Evolutionary conservation across 2,329 filamentous ascomycete genomes (phyloP).

Genomic region (Penicillium sclerotiorum): DNA sequence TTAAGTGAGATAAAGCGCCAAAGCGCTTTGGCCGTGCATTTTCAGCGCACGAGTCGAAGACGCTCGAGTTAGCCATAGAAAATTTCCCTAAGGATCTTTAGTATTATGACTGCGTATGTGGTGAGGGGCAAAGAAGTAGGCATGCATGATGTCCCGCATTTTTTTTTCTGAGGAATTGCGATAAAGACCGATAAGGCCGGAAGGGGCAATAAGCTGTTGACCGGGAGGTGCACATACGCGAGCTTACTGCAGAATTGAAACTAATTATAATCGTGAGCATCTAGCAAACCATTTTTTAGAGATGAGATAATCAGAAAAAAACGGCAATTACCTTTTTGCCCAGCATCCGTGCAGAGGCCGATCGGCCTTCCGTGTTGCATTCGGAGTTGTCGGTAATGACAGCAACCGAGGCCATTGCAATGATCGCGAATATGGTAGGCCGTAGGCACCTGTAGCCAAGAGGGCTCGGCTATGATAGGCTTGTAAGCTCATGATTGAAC

Average conservation of each 20-base stretch:
- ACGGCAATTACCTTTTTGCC: constrained; percentile 12
- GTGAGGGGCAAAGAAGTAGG: constrained; percentile 3
- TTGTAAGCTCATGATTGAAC: constrained; percentile 1
- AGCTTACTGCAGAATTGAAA: constrained; percentile 5
- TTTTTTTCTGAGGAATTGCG: constrained; percentile 15
- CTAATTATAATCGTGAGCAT: constrained; percentile 8
- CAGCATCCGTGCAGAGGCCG: constrained; percentile 8
- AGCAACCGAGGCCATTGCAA: constrained; percentile 1
- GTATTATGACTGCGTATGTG: constrained; percentile 1
- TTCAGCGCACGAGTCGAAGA: not conserved
- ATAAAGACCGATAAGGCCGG: constrained; percentile 16
- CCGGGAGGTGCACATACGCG: constrained; percentile 15
- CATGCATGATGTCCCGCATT: constrained; percentile 12
- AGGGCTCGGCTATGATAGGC: not conserved
- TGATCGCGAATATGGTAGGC: not conserved
- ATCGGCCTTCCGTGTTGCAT: constrained; percentile 9
- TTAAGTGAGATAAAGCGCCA: constrained; percentile 13
- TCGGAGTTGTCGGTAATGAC: constrained; percentile 9
- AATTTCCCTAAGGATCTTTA: constrained; percentile 11
- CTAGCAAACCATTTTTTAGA: not conserved
- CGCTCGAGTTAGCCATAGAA: constrained; percentile 4
- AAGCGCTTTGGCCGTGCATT: constrained; percentile 1
- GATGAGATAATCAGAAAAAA: not conserved
- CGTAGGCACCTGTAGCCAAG: not conserved
- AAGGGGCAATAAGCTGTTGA: constrained; percentile 1